phyloP scores from a whole-genome alignment of 805 yeast species.

The Naumovozyma dairenensis region DNA sequence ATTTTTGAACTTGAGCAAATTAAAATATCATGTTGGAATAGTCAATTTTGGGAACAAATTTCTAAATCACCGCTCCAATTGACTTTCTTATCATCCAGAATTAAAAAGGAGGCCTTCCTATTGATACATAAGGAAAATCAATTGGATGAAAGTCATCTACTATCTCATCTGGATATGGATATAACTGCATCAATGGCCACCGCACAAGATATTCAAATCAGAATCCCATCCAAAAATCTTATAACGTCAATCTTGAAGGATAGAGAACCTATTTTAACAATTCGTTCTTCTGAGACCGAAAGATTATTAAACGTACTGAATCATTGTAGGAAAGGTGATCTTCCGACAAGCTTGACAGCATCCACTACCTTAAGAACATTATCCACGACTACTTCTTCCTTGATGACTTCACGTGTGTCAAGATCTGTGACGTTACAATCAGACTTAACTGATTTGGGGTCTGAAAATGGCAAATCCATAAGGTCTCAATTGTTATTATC shows the following conservation, averaged over 20 bases:
- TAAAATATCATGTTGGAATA: constrained; percentile 20
- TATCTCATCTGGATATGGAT: constrained; percentile 10
- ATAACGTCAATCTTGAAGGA: constrained; percentile 7
- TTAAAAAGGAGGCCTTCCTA: constrained; percentile 6
- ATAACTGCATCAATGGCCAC: constrained; percentile 22
- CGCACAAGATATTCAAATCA: constrained; percentile 26
- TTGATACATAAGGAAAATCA: constrained; percentile 7
- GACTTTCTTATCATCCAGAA: constrained; percentile 4
- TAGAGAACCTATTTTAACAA: constrained; percentile 7
- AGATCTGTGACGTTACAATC: constrained; percentile 9
- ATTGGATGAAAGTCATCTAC: constrained; percentile 7
- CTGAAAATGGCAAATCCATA: background rate
- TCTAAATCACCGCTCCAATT: constrained; percentile 6
- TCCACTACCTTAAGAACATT: constrained; percentile 22
- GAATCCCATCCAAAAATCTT: constrained; percentile 11
- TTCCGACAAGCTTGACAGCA: constrained; percentile 10
- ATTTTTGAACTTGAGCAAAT: constrained; percentile 12
- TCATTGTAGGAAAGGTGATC: constrained; percentile 14
- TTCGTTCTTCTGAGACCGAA: constrained; percentile 18
- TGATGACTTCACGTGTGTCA: constrained; percentile 8
- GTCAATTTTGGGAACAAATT: constrained; percentile 16
- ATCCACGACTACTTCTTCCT: constrained; percentile 19
- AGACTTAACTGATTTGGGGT: constrained; percentile 1
- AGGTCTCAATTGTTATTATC: constrained; percentile 11
- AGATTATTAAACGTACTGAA: constrained; percentile 14